A percentile compares a stretch with the other conserved stretches of the same genome.
Conservation (phyloP, 225 moss, liverwort and hornwort species). For the Polytrichum commune region DNA sequence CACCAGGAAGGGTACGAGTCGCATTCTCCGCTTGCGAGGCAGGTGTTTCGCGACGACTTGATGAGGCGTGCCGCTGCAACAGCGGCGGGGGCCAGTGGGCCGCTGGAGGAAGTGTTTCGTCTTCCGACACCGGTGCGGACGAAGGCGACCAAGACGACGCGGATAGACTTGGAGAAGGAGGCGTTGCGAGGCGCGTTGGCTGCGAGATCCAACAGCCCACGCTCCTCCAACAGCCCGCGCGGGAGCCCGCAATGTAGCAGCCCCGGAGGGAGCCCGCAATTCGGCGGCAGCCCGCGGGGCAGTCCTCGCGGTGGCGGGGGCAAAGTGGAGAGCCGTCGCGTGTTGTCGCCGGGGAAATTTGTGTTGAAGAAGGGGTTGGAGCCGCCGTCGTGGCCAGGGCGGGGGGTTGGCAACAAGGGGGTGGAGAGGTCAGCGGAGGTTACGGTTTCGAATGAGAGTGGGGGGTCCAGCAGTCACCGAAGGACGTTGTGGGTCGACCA, state of each 20-base stretch:
- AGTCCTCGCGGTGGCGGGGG: constrained; percentile 29
- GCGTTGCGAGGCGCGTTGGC: not conserved
- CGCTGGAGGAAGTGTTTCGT: constrained; percentile 44
- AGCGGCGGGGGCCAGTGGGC: constrained; percentile 15
- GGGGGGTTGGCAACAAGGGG: constrained; percentile 14
- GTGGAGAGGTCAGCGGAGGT: not conserved
- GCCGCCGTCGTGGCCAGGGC: constrained; percentile 9
- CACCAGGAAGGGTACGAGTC: constrained; percentile 13
- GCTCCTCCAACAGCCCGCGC: constrained; percentile 13
- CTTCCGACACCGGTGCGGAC: constrained; percentile 40
- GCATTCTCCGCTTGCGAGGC: not conserved
- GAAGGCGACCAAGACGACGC: constrained; percentile 19
- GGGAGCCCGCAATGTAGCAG: constrained; percentile 13
- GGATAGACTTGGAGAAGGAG: constrained; percentile 12
- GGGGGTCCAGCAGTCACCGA: not conserved
- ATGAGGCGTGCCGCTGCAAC: constrained; percentile 16
- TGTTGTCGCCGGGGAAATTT: constrained; percentile 46
- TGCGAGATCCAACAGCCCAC: constrained; percentile 18
- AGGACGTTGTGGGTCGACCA: constrained; percentile 26
- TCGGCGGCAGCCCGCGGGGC: not conserved
- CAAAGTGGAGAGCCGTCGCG: constrained; percentile 15
- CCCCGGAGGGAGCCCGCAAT: not conserved
- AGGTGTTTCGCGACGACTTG: constrained; percentile 8
- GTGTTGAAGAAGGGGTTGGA: constrained; percentile 46
- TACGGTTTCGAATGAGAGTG: constrained; percentile 1